Conservation (phyloP, 345 rosid genomes). For the Raphanus sativus region DNA sequence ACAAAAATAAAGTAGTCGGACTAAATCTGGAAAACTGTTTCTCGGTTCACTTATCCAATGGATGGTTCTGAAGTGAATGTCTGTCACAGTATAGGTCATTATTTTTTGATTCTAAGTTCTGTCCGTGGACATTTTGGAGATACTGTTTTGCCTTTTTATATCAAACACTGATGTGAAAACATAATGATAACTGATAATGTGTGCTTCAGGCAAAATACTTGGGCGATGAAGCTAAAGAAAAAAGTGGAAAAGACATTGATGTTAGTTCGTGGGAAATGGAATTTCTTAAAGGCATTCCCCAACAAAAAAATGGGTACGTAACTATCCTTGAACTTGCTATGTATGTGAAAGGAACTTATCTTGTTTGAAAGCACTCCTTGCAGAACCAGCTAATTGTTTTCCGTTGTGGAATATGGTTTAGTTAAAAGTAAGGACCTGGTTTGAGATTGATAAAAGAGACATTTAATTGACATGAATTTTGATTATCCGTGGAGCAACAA, state of each 20-base stretch:
- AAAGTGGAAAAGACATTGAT: slow-evolving; percentile 65
- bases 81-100: neutral
- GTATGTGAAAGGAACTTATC: neutral
- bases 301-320: slow-evolving; percentile 82
- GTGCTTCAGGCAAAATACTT: slow-evolving; percentile 71
- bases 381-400: slow-evolving; percentile 8
- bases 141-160: neutral
- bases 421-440: neutral
- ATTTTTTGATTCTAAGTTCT: neutral
- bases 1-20: neutral
- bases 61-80: slow-evolving; percentile 15
- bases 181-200: slow-evolving; percentile 28
- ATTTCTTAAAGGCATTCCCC: slow-evolving; percentile 79
- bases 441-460: slow-evolving; percentile 2
- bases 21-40: neutral
- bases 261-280: slow-evolving; percentile 76
- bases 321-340: slow-evolving; percentile 11
- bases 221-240: slow-evolving; percentile 87
- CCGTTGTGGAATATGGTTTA: neutral
- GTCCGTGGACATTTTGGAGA: neutral
- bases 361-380: neutral
- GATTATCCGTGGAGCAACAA: neutral
- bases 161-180: neutral
- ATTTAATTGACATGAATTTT: neutral
- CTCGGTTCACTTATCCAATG: neutral